Base-by-base conservation (phyloP, 1,284 basidiomycete species). In the Sanguinoderma infundibulare region DNA sequence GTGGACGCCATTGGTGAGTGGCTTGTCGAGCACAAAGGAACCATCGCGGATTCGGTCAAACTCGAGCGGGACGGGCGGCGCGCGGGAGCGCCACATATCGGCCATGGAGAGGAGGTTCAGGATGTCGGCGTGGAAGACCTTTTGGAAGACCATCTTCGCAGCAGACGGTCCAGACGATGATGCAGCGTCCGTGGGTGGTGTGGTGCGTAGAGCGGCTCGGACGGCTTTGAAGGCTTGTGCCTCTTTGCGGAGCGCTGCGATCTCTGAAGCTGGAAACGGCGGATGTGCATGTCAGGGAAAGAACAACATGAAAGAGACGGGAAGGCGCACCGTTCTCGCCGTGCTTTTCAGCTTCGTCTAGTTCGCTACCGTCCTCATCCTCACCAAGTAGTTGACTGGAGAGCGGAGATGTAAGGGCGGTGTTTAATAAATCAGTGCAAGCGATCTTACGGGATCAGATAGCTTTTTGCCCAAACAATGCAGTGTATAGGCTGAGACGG, bases 391-490 rank as follows among this genome's bases (percentile, higher is more conserved):
- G 77, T 77, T 98, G 95, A n/a, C 95, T 96, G n/a, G n/a, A n/a
- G n/a, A n/a, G n/a, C n/a, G n/a, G n/a, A n/a, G n/a, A 40, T n/a
- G 39, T n/a, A 30, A 30, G 32, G 57, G 32, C 46, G n/a, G 57
- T 15, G 20, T 24, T 44, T 1, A 44, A 14, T 24, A 15, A n/a
- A 47, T 8, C 17, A 20, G n/a, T 10, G 15, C 1, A 42, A 12
- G 20, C n/a, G 7, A 24, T 78, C 90, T 74, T 69, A 95, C 95
- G 90, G 89, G 68, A 99, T 88, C n/a, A 99, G 87, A 79, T 98
- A 99, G 68, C 89, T 96, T 76, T 99, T 99, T 34, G 95, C 96
- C 98, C 98, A 99, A 0, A 98, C 97, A 59, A 99, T 98, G 73
- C 96, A 99, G 73, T 99, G 98, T 53, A 99, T 98, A 0, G 98